phyloP scores from a whole-genome alignment of 306 rosid species.

The Cicer cuneatum region DNA sequence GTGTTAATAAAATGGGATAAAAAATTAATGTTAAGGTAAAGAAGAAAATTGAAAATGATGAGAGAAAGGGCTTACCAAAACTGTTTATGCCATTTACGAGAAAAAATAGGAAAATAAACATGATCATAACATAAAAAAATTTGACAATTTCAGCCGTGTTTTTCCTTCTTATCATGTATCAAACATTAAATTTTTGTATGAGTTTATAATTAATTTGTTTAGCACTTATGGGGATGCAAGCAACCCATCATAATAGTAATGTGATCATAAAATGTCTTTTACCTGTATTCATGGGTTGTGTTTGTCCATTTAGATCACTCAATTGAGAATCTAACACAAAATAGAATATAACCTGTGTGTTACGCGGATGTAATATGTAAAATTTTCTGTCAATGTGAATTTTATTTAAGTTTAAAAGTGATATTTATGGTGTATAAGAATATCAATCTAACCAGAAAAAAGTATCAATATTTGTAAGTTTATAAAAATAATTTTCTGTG shows the following conservation, averaged over 20 bases:
- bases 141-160: background rate
- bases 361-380: too few relatives aligned
- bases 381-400: too few relatives aligned
- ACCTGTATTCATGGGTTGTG: background rate
- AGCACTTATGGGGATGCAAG: background rate
- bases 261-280: background rate
- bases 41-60: background rate
- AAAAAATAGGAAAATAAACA: background rate
- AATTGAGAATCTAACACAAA: background rate
- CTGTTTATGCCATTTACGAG: background rate
- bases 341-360: too few relatives aligned
- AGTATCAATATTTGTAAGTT: too few relatives aligned
- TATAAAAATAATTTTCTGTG: too few relatives aligned
- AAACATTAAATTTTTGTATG: background rate
- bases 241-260: background rate
- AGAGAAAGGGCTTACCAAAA: background rate
- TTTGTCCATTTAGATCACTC: background rate
- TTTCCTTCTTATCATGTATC: background rate
- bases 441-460: too few relatives aligned
- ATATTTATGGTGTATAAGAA: too few relatives aligned
- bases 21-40: background rate
- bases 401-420: too few relatives aligned
- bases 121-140: background rate
- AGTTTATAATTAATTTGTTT: background rate
- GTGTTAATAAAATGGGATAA: background rate